These are phyloP conservation scores for Boechera stricta DNA, from an alignment of 345 rosid genomes.

Conservation along the genomic window DNA sequence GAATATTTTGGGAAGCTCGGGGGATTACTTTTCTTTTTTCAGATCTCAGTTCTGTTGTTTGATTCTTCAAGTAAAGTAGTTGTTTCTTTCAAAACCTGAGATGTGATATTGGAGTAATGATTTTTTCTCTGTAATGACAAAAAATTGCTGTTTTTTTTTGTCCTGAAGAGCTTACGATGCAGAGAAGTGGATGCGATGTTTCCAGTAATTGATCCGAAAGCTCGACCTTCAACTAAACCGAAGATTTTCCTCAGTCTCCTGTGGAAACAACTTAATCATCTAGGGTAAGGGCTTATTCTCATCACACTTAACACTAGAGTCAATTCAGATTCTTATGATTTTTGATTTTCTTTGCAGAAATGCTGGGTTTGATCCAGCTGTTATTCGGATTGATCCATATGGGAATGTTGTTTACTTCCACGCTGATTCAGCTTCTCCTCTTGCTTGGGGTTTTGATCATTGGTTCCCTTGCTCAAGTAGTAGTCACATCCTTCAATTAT, in stretches of 20 bases:
- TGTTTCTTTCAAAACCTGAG: background rate
- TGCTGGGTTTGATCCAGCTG: conserved; percentile 96
- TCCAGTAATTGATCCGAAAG: conserved; percentile 72
- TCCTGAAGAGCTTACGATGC: conserved; percentile 53
- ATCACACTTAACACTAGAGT: background rate
- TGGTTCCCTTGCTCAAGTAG: conserved; percentile 96
- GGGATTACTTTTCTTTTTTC: background rate
- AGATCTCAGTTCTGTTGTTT: background rate
- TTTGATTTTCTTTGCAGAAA: conserved; percentile 55
- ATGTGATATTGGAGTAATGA: background rate
- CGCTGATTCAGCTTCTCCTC: conserved; percentile 97
- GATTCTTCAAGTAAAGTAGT: background rate
- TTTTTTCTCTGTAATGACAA: conserved; percentile 21
- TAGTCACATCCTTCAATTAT: background rate
- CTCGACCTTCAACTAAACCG: conserved; percentile 69
- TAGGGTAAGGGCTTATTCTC: conserved; percentile 57
- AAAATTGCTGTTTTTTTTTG: conserved; percentile 1
- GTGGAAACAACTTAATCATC: conserved; percentile 94
- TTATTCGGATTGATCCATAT: conserved; percentile 80
- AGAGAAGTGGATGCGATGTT: conserved; percentile 68
- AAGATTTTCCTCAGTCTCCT: conserved; percentile 70
- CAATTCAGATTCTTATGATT: conserved; percentile 27
- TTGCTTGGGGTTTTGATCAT: conserved; percentile 94
- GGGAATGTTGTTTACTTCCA: conserved; percentile 91
- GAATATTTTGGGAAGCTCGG: background rate